These are phyloP conservation scores for Ogataea degrootiae DNA, from an alignment of 805 yeast genomes.

Conservation along the genomic window DNA sequence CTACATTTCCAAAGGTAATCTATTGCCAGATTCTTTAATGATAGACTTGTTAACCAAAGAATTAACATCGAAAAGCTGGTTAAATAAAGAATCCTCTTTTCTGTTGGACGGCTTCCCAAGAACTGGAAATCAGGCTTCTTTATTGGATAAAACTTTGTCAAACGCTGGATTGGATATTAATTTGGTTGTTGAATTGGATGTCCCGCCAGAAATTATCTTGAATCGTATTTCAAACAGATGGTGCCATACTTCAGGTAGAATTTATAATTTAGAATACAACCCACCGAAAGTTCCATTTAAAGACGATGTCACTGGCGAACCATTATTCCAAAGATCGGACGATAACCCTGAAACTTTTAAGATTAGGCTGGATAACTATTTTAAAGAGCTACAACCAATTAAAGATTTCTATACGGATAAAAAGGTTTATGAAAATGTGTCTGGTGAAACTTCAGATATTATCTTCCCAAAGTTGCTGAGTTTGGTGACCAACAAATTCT, in stretches of 20 bases:
- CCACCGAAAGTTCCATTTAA: constrained; percentile 80
- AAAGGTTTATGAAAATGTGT: constrained; percentile 50
- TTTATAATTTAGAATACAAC: constrained; percentile 79
- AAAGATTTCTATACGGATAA: constrained; percentile 50
- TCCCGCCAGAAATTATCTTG: constrained; percentile 78
- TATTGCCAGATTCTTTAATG: constrained; percentile 73
- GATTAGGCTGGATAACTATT: constrained; percentile 60
- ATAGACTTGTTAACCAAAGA: constrained; percentile 52
- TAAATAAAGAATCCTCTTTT: constrained; percentile 50
- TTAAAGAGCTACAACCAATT: constrained; percentile 55
- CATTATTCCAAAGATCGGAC: constrained; percentile 72
- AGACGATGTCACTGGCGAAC: constrained; percentile 90
- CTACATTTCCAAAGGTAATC: constrained; percentile 56
- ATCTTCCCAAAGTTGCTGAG: constrained; percentile 66
- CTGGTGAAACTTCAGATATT: constrained; percentile 80
- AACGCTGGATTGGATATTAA: constrained; percentile 45
- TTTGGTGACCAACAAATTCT: constrained; percentile 33
- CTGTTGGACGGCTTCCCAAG: constrained; percentile 92
- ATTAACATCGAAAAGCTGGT: constrained; percentile 38
- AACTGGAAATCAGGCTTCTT: constrained; percentile 65
- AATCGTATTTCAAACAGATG: constrained; percentile 80
- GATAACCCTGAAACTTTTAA: constrained; percentile 74
- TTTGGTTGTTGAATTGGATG: constrained; percentile 79
- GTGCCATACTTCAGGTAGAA: constrained; percentile 87
- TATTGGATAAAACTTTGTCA: constrained; percentile 42